Conservation (phyloP, 1,284 basidiomycete genomes). For the Cutaneotrichosporon cavernicola region DNA sequence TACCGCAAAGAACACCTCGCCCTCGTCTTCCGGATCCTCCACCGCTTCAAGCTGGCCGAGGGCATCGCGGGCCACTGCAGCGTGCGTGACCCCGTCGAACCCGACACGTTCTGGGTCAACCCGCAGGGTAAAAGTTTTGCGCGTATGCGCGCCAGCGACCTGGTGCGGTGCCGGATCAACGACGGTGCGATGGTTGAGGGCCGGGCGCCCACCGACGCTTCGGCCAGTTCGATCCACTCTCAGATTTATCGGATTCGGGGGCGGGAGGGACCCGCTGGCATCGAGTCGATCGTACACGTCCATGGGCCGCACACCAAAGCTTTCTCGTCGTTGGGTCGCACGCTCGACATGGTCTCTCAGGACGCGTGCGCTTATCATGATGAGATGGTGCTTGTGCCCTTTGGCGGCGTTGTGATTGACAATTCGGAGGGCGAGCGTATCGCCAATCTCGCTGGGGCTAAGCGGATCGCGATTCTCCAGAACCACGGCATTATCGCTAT, state of each 20-base stretch:
- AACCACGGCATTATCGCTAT: slow-evolving; percentile 44
- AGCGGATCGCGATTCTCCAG: slow-evolving; percentile 43
- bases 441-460: slow-evolving; percentile 28
- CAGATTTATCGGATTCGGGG: slow-evolving; percentile 41
- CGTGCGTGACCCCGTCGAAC: slow-evolving; percentile 44
- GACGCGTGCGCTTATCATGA: slow-evolving; percentile 45
- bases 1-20: slow-evolving; percentile 49
- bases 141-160: slow-evolving; percentile 39
- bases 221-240: slow-evolving; percentile 42
- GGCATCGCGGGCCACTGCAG: slow-evolving; percentile 47
- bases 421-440: slow-evolving; percentile 44
- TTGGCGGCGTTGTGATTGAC: slow-evolving; percentile 47
- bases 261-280: slow-evolving; percentile 32
- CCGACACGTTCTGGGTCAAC: slow-evolving; percentile 48
- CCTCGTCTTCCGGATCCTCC: slow-evolving; percentile 42
- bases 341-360: slow-evolving; percentile 47
- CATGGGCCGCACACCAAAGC: slow-evolving; percentile 48
- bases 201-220: slow-evolving; percentile 38
- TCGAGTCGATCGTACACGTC: slow-evolving; percentile 45
- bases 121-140: slow-evolving; percentile 44
- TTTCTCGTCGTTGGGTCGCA: slow-evolving; percentile 36
- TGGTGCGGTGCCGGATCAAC: slow-evolving; percentile 34
- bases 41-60: slow-evolving; percentile 39
- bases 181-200: slow-evolving; percentile 43
- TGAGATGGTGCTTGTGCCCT: slow-evolving; percentile 42